Evolutionary conservation across 2,329 filamentous ascomycete species (phyloP), one percentile per base, ranked within the genome.

Genomic region (Penicillium sp.): DNA sequence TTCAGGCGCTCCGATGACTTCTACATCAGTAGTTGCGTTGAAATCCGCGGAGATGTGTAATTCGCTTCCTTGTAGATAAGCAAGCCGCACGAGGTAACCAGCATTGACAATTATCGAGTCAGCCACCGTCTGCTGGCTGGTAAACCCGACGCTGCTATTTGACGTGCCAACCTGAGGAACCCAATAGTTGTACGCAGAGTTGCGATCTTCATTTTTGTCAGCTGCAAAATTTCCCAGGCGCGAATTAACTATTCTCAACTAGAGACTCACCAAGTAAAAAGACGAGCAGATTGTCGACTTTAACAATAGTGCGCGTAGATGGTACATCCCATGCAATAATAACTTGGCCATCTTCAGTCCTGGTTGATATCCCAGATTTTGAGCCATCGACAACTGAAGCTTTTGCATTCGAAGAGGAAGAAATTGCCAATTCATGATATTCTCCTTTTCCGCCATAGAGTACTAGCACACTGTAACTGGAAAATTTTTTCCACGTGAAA

Each of bases 41-140:
- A 92, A 79, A 64, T 94, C 89, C 3, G 86, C 89, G 3, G 81
- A 82, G 2, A 93, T 68, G 12, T 81, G 76, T 4, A 93, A 75
- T 1, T 79, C 78, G n/a, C 73, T 74, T 1, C 79, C 83, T 5
- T 80, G 64, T 1, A 87, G 68, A 2, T 78, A 77, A 0, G 85
- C 85, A 20, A 63, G 71, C 5, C 74, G 71, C 16, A 77, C 67
- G 18, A 77, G 72, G 53, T 77, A 77, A 16, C 74, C 74, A 0
- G 71, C 74, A 43, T 74, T 74, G 52, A 77, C 67, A 46, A 77
- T 75, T 28, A 77, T 64, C 7, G 71, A 72, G 1, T 66, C 67
- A 2, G 67, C 64, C 35, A 64, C 61, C 3, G 64, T 66, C 51
- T 68, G 56, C 40, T 67, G 46, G 6, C 66, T 68, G 55, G 66